Evolutionary conservation across 176 grass and related monocot species (phyloP), one percentile per base, ranked within the genome.

Genomic region (Elaeis guineensis): DNA sequence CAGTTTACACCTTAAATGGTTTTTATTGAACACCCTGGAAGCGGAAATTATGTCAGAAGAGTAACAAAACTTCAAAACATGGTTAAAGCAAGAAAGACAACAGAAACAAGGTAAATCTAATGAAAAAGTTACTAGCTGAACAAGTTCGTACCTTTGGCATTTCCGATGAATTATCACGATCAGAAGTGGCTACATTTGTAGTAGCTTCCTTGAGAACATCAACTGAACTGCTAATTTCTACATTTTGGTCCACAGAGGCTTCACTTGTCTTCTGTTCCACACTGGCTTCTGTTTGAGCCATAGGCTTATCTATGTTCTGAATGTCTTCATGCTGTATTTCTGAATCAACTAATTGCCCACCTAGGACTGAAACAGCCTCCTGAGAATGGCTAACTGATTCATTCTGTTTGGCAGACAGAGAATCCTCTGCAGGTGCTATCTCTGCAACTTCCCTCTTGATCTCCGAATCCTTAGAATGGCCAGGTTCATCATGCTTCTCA

Each of bases 71-170:
- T 14, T 44, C 56, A 59, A 60, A 44, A 70, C 74, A 52, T 48
- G 71, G 56, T 61, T 54, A 58, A 26, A 48, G 29, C 66, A 23
- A 51, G 60, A 67, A 62, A 55, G 3, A 44, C 35, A 44, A 44
- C 35, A 44, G 35, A 44, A 44, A 44, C 35, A 44, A 14, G 7
- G 35, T 3, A 44, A 44, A 44, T 44, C 35, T 44, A 44, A 44
- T 44, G 11, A 44, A 44, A 44, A 44, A 44, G 35, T 14, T 14
- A 3, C 35, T 14, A 44, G 9, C 9, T 44, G 9, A 44, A 44
- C 35, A 44, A 71, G 62, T 54, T 67, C 35, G 17, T 57, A 96
- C 92, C 83, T 82, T 84, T 70, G 16, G 65, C 54, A 57, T 82
- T 52, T 60, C 19, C 17, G 68, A 49, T 52, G 25, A 55, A 57